A percentile compares a stretch with the other conserved stretches of the same genome.
Evolutionary conservation across 2,329 filamentous ascomycete species (phyloP).

Genomic region (Cyclaneusma minus): DNA sequence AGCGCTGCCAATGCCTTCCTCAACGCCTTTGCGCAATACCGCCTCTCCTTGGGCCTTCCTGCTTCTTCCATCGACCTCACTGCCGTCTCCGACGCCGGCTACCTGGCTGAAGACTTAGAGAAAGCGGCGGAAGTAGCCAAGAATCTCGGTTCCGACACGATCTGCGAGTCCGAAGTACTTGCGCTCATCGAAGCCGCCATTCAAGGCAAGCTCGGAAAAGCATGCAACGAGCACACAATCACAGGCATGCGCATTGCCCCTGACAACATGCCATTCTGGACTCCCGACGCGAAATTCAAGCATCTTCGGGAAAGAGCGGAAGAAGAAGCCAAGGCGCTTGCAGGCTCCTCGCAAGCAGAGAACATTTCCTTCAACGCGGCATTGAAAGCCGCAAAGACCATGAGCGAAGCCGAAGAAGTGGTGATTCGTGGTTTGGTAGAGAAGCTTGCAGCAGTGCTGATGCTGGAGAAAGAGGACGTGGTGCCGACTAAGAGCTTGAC

Average conservation of each 20-base stretch:
- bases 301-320: constrained; percentile 26
- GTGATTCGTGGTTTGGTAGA: constrained; percentile 28
- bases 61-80: constrained; percentile 19
- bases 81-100: constrained; percentile 22
- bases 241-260: constrained; percentile 36
- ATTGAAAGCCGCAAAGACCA: constrained; percentile 25
- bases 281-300: constrained; percentile 36
- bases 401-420: constrained; percentile 28
- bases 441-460: constrained; percentile 32
- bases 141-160: constrained; percentile 22
- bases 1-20: constrained; percentile 23
- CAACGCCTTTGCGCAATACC: constrained; percentile 20
- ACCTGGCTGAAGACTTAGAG: constrained; percentile 30
- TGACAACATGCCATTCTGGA: constrained; percentile 32
- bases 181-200: constrained; percentile 36
- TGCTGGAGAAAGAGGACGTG: constrained; percentile 32
- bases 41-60: constrained; percentile 11
- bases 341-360: constrained; percentile 7
- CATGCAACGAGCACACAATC: constrained; percentile 34
- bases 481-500: constrained; percentile 27
- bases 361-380: constrained; percentile 27
- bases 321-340: constrained; percentile 20
- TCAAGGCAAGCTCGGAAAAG: constrained; percentile 23
- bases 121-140: constrained; percentile 12
- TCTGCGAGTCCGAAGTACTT: constrained; percentile 36